A percentile compares a stretch with the other conserved stretches of the same genome.
phyloP scores from a whole-genome alignment of 352 stramenopile species.

The Elongisporangium undulatum region DNA sequence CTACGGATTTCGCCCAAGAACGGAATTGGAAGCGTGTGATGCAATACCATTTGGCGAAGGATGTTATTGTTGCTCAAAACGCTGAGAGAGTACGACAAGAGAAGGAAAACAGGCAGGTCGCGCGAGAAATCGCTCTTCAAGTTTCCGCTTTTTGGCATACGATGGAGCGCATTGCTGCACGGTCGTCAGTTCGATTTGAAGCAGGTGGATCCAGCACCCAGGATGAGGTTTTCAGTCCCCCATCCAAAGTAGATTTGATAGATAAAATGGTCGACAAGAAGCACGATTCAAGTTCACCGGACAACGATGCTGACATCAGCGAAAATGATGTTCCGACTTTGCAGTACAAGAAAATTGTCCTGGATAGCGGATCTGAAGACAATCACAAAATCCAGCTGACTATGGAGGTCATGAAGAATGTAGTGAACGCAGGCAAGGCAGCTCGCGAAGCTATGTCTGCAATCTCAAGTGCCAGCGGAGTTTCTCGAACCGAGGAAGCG shows the following conservation, averaged over 20 bases:
- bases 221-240: not conserved
- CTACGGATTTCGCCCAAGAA: slow-evolving; percentile 95
- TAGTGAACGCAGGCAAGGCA: slow-evolving; percentile 38
- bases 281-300: not conserved
- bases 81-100: slow-evolving; percentile 64
- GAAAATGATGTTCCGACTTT: slow-evolving; percentile 11
- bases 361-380: slow-evolving; percentile 8
- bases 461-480: not conserved
- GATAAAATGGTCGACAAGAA: not conserved
- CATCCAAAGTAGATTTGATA: not conserved
- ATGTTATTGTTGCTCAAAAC: slow-evolving; percentile 66
- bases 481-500: slow-evolving; percentile 3
- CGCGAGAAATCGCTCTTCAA: slow-evolving; percentile 58
- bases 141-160: slow-evolving; percentile 81
- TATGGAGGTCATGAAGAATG: slow-evolving; percentile 23
- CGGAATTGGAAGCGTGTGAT: slow-evolving; percentile 93
- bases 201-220: not conserved
- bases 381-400: slow-evolving; percentile 3
- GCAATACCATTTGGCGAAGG: slow-evolving; percentile 53
- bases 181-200: slow-evolving; percentile 73
- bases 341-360: slow-evolving; percentile 37
- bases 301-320: not conserved
- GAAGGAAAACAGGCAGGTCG: slow-evolving; percentile 57
- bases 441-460: slow-evolving; percentile 37
- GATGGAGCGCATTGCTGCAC: slow-evolving; percentile 79